Percentiles rank a stretch among this genome's conserved stretches.
Conservation (phyloP, 352 stramenopile species). For the Globisporangium paroecandrum region DNA sequence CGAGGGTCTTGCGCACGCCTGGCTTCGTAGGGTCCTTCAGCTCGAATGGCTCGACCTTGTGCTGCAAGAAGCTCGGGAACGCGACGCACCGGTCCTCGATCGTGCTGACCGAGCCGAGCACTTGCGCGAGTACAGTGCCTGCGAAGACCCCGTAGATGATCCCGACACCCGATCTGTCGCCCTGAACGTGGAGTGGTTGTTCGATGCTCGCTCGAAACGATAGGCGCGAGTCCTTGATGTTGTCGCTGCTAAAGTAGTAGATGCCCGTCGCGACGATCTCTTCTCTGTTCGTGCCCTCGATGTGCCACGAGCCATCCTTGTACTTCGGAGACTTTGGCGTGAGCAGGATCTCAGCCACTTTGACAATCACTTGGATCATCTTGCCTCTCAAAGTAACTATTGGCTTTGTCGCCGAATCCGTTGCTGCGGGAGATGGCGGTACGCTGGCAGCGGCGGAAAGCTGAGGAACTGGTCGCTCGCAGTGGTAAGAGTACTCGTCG, state of each 20-base stretch:
- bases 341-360: constrained; percentile 46
- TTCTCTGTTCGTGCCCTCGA: constrained; percentile 40
- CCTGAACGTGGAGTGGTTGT: constrained; percentile 25
- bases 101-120: constrained; percentile 21
- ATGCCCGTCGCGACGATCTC: constrained; percentile 43
- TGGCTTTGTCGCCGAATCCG: not conserved
- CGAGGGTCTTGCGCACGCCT: constrained; percentile 39
- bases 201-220: constrained; percentile 30
- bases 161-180: constrained; percentile 22
- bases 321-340: constrained; percentile 38
- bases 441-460: constrained; percentile 14
- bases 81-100: constrained; percentile 27
- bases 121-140: constrained; percentile 21
- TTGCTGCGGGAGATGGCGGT: not conserved
- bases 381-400: constrained; percentile 20
- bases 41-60: constrained; percentile 45
- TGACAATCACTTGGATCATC: constrained; percentile 41
- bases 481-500: constrained; percentile 9
- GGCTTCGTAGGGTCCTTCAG: constrained; percentile 26
- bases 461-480: too few relatives aligned
- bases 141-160: constrained; percentile 27
- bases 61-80: constrained; percentile 40
- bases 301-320: constrained; percentile 38
- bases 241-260: constrained; percentile 48
- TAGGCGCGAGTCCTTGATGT: constrained; percentile 37